Evolutionary conservation across 2,329 filamentous ascomycete species (phyloP), one percentile per base, ranked within the genome.

Genomic region (Sphaceloma murrayae): DNA sequence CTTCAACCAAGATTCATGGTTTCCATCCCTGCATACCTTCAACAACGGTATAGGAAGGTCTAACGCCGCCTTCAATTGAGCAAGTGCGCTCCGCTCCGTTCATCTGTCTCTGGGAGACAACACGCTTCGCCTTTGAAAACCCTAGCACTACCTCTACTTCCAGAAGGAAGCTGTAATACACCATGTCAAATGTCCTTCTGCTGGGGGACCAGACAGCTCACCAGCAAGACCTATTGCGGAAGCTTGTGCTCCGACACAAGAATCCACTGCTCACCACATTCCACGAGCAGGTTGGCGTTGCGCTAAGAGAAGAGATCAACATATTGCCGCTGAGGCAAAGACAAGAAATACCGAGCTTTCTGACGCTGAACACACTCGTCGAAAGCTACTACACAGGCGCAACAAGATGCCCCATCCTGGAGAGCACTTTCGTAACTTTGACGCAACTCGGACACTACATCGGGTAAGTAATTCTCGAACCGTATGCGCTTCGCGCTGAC

Each of bases 141-240:
- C 24, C 24, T 26, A 2, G 6, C 36, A 19, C 13, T n/a, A 30
- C n/a, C 16, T 16, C 10, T 9, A 27, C 22, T 16, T 26, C 13
- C 11, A 10, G 5, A 30, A 11, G 16, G 4, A 27, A 24, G 22
- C n/a, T n/a, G n/a, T n/a, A n/a, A n/a, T 17, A 21, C 10, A 26
- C 19, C n/a, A 62, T 62, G 60, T 58, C 60, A 58, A 70, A 70
- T 56, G 57, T 67, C 47, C 72, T 81, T 60, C 73, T 83, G 50
- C 82, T 83, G 58, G 79, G 79, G 65, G 80, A 84, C 58, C 80
- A 84, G 63, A 82, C 79, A 48, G 70, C 77, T 54, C 77, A 81
- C 59, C 78, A 78, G 54, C 75, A 80, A 57, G 67, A 66, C 52
- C 76, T 81, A 51, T 64, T 84, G 49, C 62, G 66, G 52, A 68